Conservation (phyloP, 305 asterid species). For the Fraxinus velutina region DNA sequence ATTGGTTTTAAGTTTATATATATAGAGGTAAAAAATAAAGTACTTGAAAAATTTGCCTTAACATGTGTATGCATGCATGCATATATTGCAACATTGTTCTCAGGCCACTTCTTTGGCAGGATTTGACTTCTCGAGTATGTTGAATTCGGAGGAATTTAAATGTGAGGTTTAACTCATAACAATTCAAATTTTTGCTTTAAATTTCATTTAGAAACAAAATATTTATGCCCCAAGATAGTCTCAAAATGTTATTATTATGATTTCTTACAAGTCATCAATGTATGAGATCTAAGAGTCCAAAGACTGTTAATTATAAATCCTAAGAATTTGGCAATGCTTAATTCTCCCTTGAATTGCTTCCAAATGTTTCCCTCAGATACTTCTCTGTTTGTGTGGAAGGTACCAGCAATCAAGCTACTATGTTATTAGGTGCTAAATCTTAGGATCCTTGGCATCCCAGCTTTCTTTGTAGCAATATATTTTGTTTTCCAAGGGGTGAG, state of each 20-base stretch:
- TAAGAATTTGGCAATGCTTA: constrained; percentile 12
- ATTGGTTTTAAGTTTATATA: not conserved
- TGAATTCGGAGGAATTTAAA: not conserved
- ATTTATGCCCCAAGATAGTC: not conserved
- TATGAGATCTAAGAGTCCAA: constrained; percentile 8
- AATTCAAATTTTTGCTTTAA: not conserved
- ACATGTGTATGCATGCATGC: not conserved
- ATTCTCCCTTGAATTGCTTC: constrained; percentile 9
- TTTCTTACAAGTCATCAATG: constrained; percentile 2
- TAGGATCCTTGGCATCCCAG: constrained; percentile 12
- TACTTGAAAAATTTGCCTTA: not conserved
- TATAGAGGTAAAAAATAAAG: not conserved
- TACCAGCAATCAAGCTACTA: not conserved
- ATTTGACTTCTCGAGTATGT: not conserved
- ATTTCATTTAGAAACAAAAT: not conserved
- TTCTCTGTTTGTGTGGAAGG: constrained; percentile 9
- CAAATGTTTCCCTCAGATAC: constrained; percentile 5
- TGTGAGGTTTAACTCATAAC: not conserved
- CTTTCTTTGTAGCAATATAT: constrained; percentile 13
- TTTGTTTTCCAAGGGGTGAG: constrained; percentile 8
- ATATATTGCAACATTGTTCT: not conserved
- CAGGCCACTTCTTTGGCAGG: not conserved
- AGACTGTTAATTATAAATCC: constrained; percentile 9
- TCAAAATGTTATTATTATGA: not conserved
- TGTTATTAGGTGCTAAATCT: constrained; percentile 15